Evolutionary conservation across 2,329 filamentous ascomycete species (phyloP).

Genomic region (Coniochaeta prunicola): DNA sequence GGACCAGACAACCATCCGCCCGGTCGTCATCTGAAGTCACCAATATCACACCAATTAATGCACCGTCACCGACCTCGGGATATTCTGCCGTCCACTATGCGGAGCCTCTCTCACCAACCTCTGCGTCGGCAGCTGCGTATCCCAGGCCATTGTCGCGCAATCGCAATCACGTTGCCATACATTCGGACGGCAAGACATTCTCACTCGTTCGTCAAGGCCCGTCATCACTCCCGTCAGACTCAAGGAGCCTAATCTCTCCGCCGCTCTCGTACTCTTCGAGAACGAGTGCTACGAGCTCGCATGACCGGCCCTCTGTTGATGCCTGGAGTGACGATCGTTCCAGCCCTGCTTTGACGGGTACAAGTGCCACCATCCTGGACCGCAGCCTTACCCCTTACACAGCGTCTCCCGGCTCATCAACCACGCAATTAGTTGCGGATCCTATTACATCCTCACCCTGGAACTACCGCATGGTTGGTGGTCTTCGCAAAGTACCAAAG

Average conservation of each 20-base stretch:
- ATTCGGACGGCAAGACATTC: constrained; percentile 50
- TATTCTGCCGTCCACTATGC: constrained; percentile 4
- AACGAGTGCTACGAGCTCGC: constrained; percentile 34
- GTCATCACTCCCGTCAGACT: constrained; percentile 12
- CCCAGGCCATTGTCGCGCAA: constrained; percentile 29
- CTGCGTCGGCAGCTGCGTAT: constrained; percentile 12
- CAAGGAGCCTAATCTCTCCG: constrained; percentile 31
- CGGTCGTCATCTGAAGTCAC: constrained; percentile 27
- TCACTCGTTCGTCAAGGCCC: constrained; percentile 33
- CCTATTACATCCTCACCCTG: constrained; percentile 32
- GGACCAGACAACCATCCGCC: constrained; percentile 23
- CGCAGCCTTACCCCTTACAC: constrained; percentile 27
- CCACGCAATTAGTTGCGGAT: constrained; percentile 27
- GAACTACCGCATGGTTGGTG: constrained; percentile 48
- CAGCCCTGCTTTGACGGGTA: constrained; percentile 38
- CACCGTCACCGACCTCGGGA: constrained; percentile 16
- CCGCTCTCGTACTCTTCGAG: constrained; percentile 29
- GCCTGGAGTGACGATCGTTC: constrained; percentile 38
- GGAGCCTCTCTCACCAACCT: constrained; percentile 12
- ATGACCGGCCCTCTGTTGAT: constrained; percentile 40
- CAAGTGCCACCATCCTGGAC: constrained; percentile 32
- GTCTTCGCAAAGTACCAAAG: constrained; percentile 43
- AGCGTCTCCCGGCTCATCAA: constrained; percentile 23
- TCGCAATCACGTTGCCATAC: constrained; percentile 39
- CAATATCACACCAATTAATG: constrained; percentile 30